phyloP scores from a whole-genome alignment of 352 stramenopile genomes.

The Globisporangium sylvaticum region DNA sequence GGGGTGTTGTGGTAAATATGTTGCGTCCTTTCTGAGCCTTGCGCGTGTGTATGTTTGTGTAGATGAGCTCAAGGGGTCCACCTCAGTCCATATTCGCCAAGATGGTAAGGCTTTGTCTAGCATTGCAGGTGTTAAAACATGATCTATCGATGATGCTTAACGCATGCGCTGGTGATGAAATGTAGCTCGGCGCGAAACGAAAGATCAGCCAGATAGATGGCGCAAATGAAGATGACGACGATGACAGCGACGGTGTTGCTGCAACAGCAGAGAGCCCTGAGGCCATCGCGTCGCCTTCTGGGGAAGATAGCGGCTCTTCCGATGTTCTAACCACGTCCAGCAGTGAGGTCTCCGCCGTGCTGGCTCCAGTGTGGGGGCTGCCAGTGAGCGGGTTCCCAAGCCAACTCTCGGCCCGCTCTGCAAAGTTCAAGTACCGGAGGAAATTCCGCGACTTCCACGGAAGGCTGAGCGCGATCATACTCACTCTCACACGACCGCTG shows the following conservation, averaged over 20 bases:
- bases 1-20: neutral
- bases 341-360: slow-evolving; percentile 10
- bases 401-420: slow-evolving; percentile 39
- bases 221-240: neutral
- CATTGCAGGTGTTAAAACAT: neutral
- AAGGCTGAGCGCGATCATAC: slow-evolving; percentile 29
- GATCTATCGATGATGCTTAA: neutral
- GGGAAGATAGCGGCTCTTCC: neutral
- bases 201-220: slow-evolving; percentile 15
- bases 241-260: neutral
- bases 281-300: neutral
- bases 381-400: slow-evolving; percentile 37
- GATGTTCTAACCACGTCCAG: slow-evolving; percentile 5
- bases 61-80: neutral
- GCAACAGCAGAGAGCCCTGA: neutral
- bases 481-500: slow-evolving; percentile 40
- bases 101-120: slow-evolving; percentile 4
- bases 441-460: slow-evolving; percentile 35
- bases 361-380: slow-evolving; percentile 34
- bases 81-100: slow-evolving; percentile 13
- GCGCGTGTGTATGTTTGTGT: neutral
- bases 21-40: neutral
- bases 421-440: slow-evolving; percentile 34
- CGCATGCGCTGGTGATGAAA: neutral
- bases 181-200: slow-evolving; percentile 11